Evolutionary conservation across 805 yeast species (phyloP).

Genomic region (Candida multigemmis): DNA sequence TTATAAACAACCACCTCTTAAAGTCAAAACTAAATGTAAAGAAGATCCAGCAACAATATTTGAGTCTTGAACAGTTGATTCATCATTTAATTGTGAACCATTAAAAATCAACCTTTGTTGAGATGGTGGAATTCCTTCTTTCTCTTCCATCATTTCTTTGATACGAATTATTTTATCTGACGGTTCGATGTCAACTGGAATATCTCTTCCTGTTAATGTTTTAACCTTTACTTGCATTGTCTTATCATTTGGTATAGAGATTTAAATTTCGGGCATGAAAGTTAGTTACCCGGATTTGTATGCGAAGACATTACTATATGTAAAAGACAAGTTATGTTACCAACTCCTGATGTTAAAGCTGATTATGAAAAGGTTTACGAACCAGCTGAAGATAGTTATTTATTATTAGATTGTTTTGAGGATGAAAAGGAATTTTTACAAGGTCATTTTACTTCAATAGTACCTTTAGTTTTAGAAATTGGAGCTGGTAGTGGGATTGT

Average conservation of each 20-base stretch:
- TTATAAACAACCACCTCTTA: conserved; percentile 65
- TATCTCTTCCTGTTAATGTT: conserved; percentile 79
- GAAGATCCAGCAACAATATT: conserved; percentile 83
- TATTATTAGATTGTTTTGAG: conserved; percentile 76
- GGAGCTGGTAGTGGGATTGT: conserved; percentile 94
- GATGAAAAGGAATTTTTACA: conserved; percentile 33
- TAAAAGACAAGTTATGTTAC: conserved; percentile 42
- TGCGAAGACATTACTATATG: not conserved
- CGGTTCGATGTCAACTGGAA: conserved; percentile 67
- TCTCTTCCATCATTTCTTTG: conserved; percentile 89
- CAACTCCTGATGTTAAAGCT: conserved; percentile 58
- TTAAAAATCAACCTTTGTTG: conserved; percentile 88
- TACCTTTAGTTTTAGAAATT: conserved; percentile 65
- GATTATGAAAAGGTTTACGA: conserved; percentile 79
- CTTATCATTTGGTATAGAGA: not conserved
- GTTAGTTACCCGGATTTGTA: not conserved
- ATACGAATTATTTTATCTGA: conserved; percentile 59
- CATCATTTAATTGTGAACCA: conserved; percentile 91
- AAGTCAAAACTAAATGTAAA: conserved; percentile 81
- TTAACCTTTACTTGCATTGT: conserved; percentile 61
- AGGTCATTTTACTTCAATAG: conserved; percentile 6
- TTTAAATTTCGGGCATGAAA: not conserved
- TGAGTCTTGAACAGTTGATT: conserved; percentile 58
- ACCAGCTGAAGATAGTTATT: conserved; percentile 89
- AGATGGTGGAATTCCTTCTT: conserved; percentile 94